A percentile compares a stretch with the other conserved stretches of the same genome.
These are phyloP conservation scores for Amauroascus niger DNA, from an alignment of 2,329 filamentous ascomycete species.

Conservation along the genomic window DNA sequence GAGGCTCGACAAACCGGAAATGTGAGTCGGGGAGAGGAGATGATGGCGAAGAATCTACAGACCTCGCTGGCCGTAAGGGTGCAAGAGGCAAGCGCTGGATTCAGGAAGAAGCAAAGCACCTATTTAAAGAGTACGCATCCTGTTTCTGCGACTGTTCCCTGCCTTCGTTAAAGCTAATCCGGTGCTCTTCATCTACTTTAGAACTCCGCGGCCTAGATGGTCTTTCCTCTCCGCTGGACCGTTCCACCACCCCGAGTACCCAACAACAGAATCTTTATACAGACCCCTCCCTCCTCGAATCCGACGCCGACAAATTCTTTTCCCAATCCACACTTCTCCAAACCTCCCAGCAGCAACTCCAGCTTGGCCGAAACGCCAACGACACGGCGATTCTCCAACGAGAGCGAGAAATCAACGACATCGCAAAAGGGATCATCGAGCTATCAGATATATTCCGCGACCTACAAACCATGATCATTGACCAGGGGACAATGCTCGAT, in stretches of 20 bases:
- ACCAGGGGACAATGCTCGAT: conserved; percentile 82
- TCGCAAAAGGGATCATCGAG: conserved; percentile 96
- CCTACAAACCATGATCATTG: conserved; percentile 88
- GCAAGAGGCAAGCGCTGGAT: conserved; percentile 81
- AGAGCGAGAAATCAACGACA: conserved; percentile 94
- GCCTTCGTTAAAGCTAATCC: background rate
- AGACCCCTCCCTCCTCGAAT: conserved; percentile 83
- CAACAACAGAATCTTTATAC: conserved; percentile 55
- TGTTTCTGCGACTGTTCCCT: background rate
- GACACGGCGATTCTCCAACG: conserved; percentile 81
- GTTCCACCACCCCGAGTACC: conserved; percentile 39
- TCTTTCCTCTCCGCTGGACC: conserved; percentile 44
- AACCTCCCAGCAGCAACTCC: conserved; percentile 52
- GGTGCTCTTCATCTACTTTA: conserved; percentile 31
- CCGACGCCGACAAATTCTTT: conserved; percentile 83
- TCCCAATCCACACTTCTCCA: conserved; percentile 82
- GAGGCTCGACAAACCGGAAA: conserved; percentile 57
- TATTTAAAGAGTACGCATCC: conserved; percentile 72
- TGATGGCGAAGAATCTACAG: conserved; percentile 93
- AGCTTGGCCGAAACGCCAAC: conserved; percentile 50
- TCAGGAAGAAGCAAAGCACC: conserved; percentile 93
- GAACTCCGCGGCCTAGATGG: conserved; percentile 66
- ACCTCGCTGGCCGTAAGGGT: conserved; percentile 79
- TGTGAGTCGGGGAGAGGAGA: conserved; percentile 78
- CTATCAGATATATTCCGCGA: conserved; percentile 94